A percentile compares a stretch with the other conserved stretches of the same genome.
phyloP scores from a whole-genome alignment of 805 yeast species.

The Candida silvatica region DNA sequence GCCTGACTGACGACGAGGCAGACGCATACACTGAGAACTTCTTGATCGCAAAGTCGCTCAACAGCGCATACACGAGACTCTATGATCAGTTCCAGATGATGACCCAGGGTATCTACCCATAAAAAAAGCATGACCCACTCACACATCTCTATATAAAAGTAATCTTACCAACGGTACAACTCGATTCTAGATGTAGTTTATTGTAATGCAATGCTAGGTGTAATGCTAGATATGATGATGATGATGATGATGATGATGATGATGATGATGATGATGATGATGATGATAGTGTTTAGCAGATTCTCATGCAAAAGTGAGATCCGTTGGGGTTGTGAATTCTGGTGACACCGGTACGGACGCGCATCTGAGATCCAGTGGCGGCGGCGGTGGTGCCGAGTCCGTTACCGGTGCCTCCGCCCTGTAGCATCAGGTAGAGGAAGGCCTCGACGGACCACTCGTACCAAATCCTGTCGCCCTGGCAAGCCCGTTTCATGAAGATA shows the following conservation, averaged over 20 bases:
- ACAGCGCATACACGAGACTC: conserved; percentile 82
- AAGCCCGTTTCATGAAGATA: conserved; percentile 40
- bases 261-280: too few relatives aligned
- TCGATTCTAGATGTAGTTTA: too few relatives aligned
- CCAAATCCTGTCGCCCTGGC: conserved; percentile 41
- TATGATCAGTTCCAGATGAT: conserved; percentile 93
- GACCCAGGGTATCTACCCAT: conserved; percentile 90
- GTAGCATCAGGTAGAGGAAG: conserved; percentile 30
- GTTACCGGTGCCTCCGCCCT: conserved; percentile 5
- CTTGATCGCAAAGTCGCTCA: conserved; percentile 73
- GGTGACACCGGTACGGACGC: conserved; percentile 33
- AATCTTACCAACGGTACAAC: too few relatives aligned
- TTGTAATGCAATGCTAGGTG: too few relatives aligned
- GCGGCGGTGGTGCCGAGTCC: background rate
- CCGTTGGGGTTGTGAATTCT: conserved; percentile 34
- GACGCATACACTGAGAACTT: conserved; percentile 71
- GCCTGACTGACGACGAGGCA: conserved; percentile 61
- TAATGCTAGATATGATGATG: too few relatives aligned
- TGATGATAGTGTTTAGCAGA: conserved; percentile 1
- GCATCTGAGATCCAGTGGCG: conserved; percentile 21
- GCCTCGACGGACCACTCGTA: conserved; percentile 59
- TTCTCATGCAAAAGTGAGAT: conserved; percentile 2
- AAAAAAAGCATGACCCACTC: conserved; percentile 7
- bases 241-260: too few relatives aligned
- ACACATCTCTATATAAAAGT: too few relatives aligned